Percentiles rank a stretch among this genome's conserved stretches.
phyloP scores from a whole-genome alignment of 2,329 filamentous ascomycete species.

The Claviceps quebecensis region DNA sequence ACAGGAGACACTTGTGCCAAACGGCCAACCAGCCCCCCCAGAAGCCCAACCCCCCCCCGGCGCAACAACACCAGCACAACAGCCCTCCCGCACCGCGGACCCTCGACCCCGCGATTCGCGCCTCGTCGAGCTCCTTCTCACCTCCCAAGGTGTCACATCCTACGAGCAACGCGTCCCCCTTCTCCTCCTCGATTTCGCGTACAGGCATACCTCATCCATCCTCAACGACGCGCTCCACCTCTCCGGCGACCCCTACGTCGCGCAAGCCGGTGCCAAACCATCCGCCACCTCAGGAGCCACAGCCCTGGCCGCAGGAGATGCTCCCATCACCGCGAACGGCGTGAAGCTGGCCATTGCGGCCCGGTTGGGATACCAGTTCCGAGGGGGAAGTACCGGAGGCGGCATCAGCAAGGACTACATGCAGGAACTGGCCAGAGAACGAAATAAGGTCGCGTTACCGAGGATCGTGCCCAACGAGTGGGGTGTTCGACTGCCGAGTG shows the following conservation, averaged over 20 bases:
- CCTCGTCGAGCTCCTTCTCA: slow-evolving; percentile 66
- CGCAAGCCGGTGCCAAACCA: slow-evolving; percentile 39
- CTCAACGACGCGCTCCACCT: slow-evolving; percentile 59
- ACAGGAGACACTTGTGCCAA: slow-evolving; percentile 14
- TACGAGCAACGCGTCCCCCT: slow-evolving; percentile 75
- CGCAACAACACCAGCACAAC: slow-evolving; percentile 12
- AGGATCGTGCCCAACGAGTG: slow-evolving; percentile 50
- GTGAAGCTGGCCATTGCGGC: slow-evolving; percentile 60
- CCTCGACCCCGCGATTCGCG: slow-evolving; percentile 63
- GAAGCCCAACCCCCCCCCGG: neutral
- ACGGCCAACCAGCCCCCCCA: slow-evolving; percentile 19
- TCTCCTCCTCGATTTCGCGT: slow-evolving; percentile 74
- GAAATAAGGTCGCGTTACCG: slow-evolving; percentile 53
- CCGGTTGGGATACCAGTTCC: slow-evolving; percentile 56
- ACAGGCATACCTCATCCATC: slow-evolving; percentile 62
- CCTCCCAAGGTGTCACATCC: slow-evolving; percentile 61
- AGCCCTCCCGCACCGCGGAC: slow-evolving; percentile 24
- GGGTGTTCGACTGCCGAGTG: slow-evolving; percentile 51
- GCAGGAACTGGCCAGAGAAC: slow-evolving; percentile 56
- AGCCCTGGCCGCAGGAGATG: slow-evolving; percentile 34
- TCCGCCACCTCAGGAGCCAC: slow-evolving; percentile 35
- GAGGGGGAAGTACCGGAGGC: slow-evolving; percentile 35
- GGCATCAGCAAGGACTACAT: slow-evolving; percentile 61
- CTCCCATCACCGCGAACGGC: slow-evolving; percentile 49
- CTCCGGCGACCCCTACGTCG: slow-evolving; percentile 52